A percentile compares a stretch with the other conserved stretches of the same genome.
Evolutionary conservation across 345 rosid genomes (phyloP).

Genomic region (Conringia planisiliqua): DNA sequence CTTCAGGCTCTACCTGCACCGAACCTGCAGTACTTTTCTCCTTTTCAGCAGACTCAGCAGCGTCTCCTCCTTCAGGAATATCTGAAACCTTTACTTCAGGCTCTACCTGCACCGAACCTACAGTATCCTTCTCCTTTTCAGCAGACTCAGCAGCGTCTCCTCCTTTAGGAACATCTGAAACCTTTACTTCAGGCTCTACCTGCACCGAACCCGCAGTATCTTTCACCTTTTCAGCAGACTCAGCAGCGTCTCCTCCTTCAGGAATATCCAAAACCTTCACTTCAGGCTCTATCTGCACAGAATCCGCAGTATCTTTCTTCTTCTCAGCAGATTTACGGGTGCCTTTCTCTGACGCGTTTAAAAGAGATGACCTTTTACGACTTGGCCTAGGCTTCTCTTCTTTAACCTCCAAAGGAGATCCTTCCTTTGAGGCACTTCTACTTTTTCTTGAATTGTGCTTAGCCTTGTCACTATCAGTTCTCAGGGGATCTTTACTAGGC

Average conservation of each 20-base stretch:
- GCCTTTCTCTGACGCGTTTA: constrained; percentile 35
- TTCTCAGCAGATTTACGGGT: constrained; percentile 39
- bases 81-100: constrained; percentile 27
- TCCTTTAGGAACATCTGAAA: constrained; percentile 16
- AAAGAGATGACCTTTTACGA: constrained; percentile 37
- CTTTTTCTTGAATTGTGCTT: constrained; percentile 46
- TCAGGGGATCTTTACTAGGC: constrained; percentile 43
- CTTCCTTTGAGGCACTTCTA: constrained; percentile 40
- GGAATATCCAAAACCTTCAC: constrained; percentile 21
- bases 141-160: neutral
- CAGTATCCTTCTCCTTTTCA: constrained; percentile 24
- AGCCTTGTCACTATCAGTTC: constrained; percentile 48
- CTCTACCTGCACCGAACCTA: constrained; percentile 21
- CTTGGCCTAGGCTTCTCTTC: constrained; percentile 42
- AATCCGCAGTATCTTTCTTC: constrained; percentile 21
- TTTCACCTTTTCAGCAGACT: constrained; percentile 35
- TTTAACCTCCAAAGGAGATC: constrained; percentile 37
- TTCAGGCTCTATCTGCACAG: constrained; percentile 32
- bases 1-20: constrained; percentile 29
- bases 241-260: neutral
- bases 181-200: constrained; percentile 28
- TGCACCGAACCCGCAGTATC: constrained; percentile 18
- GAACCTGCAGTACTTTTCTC: constrained; percentile 18
- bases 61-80: constrained; percentile 12
- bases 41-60: constrained; percentile 4